Conservation (phyloP, 352 stramenopile genomes). For the Peronospora destructor region DNA sequence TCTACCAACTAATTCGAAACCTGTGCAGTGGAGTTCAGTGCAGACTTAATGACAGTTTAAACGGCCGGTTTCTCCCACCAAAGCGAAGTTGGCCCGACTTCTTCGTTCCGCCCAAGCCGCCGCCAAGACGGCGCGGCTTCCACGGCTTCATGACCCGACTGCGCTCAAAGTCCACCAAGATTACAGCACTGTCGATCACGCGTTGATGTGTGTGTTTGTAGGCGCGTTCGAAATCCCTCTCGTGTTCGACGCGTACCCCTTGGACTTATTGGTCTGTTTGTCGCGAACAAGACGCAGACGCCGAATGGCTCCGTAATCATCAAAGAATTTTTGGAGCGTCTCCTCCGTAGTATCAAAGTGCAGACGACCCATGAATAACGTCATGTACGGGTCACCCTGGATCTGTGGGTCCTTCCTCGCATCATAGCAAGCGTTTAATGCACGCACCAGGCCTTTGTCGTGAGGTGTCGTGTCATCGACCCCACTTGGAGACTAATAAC, state of each 20-base stretch:
- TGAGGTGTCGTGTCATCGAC: constrained; percentile 64
- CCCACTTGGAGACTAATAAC: no score
- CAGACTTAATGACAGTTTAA: constrained; percentile 33
- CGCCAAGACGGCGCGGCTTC: constrained; percentile 75
- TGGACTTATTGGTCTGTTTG: constrained; percentile 51
- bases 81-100: constrained; percentile 81
- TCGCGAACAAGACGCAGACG: constrained; percentile 63
- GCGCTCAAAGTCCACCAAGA: constrained; percentile 77
- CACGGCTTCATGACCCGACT: constrained; percentile 70
- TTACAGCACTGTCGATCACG: constrained; percentile 46
- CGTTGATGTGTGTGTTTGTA: constrained; percentile 50
- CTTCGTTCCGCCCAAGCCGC: constrained; percentile 67
- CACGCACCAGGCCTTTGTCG: constrained; percentile 56
- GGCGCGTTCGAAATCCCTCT: constrained; percentile 48
- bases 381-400: constrained; percentile 48
- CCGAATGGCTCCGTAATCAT: constrained; percentile 36
- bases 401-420: constrained; percentile 53
- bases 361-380: constrained; percentile 67
- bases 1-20: background rate
- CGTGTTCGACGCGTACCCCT: constrained; percentile 59
- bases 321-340: constrained; percentile 40
- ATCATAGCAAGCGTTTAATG: constrained; percentile 46
- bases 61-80: constrained; percentile 66
- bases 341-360: constrained; percentile 51
- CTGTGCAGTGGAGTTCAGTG: background rate